Percentiles rank a stretch among this genome's conserved stretches.
phyloP scores from a whole-genome alignment of 441 rosid genomes.

The Iberis amara region DNA sequence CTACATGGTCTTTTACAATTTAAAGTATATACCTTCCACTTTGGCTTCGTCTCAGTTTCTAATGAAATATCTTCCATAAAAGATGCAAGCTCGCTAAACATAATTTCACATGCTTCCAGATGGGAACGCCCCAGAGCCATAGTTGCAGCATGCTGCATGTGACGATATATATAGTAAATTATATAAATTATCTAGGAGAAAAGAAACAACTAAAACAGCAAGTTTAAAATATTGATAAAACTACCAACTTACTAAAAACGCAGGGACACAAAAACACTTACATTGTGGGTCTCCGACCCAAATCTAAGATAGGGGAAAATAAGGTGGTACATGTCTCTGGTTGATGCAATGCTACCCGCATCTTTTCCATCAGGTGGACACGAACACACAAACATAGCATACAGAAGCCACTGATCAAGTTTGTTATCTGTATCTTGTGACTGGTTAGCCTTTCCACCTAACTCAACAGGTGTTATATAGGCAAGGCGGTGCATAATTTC shows the following conservation, averaged over 20 bases:
- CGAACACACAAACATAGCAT: conserved; percentile 95
- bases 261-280: conserved; percentile 38
- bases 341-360: conserved; percentile 72
- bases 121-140: conserved; percentile 99
- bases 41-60: conserved; percentile 93
- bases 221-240: conserved; percentile 6
- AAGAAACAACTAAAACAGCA: conserved; percentile 15
- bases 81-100: conserved; percentile 89
- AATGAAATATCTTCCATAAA: conserved; percentile 90
- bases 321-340: conserved; percentile 88
- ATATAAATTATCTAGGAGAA: conserved; percentile 15
- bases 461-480: conserved; percentile 82
- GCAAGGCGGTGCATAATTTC: conserved; percentile 84
- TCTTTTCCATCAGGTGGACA: conserved; percentile 91
- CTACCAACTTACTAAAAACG: conserved; percentile 4
- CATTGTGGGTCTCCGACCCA: conserved; percentile 85
- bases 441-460: conserved; percentile 92
- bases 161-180: conserved; percentile 14
- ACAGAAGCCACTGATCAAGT: conserved; percentile 98
- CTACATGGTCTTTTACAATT: conserved; percentile 21
- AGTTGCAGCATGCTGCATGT: conserved; percentile 85
- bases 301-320: conserved; percentile 84
- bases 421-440: conserved; percentile 89
- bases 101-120: conserved; percentile 94
- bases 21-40: conserved; percentile 80